Percentiles rank a stretch among this genome's conserved stretches.
These are phyloP conservation scores for Athelia psychrophila DNA, from an alignment of 1,284 basidiomycete species.

Conservation along the genomic window DNA sequence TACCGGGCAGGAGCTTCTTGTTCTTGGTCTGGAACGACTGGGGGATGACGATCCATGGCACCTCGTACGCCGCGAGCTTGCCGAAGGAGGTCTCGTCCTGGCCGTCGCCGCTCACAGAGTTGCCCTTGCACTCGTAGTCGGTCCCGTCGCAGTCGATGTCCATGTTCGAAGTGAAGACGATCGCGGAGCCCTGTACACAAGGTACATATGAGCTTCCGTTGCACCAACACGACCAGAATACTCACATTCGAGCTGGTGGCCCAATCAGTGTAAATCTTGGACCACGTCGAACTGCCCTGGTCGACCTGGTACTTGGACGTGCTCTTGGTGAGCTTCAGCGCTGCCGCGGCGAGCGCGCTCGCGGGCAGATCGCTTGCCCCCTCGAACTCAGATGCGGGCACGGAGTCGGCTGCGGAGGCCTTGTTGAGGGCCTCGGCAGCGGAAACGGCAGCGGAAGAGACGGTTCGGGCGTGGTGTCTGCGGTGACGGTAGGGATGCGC, in stretches of 20 bases:
- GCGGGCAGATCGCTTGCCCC: neutral
- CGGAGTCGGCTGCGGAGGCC: neutral
- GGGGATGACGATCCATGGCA: constrained; percentile 21
- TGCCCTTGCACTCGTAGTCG: constrained; percentile 3
- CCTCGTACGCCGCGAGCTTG: constrained; percentile 16
- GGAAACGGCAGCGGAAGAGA: neutral
- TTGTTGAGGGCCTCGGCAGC: neutral
- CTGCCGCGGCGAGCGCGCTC: neutral
- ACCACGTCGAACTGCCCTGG: neutral
- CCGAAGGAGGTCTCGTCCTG: constrained; percentile 20
- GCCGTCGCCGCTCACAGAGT: constrained; percentile 17
- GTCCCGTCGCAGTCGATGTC: constrained; percentile 22
- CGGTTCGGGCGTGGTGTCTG: neutral
- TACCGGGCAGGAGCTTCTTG: constrained; percentile 13
- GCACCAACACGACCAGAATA: neutral
- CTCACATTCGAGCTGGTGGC: neutral
- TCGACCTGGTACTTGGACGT: neutral
- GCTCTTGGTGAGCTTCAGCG: neutral
- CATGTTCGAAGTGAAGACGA: constrained; percentile 20
- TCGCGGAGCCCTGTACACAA: neutral
- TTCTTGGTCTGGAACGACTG: constrained; percentile 12
- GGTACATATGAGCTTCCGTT: neutral
- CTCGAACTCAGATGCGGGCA: neutral
- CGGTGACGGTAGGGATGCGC: neutral
- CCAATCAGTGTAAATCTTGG: neutral